phyloP scores from a whole-genome alignment of 768 basidiomycete species.

The Ephemerocybe angulata region DNA sequence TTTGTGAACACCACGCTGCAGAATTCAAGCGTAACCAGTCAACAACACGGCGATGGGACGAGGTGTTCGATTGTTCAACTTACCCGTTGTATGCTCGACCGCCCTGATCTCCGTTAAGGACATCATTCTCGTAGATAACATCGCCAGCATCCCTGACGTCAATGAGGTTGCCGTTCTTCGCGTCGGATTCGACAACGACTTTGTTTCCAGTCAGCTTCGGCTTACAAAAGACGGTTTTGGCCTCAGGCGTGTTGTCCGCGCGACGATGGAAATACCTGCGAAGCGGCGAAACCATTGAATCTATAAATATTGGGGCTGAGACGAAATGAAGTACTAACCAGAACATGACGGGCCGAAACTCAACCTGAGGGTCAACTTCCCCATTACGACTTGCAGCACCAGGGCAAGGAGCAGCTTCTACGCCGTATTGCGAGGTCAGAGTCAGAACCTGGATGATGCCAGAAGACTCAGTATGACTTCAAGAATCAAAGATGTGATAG shows the following conservation, averaged over 20 bases:
- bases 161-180: background rate
- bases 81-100: conserved; percentile 62
- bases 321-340: conserved; percentile 37
- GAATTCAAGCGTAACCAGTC: background rate
- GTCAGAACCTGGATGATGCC: no score
- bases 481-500: no score
- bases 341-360: conserved; percentile 59
- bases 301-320: background rate
- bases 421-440: conserved; percentile 51
- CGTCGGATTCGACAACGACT: background rate
- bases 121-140: conserved; percentile 3
- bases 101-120: conserved; percentile 42
- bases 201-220: conserved; percentile 37
- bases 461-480: conserved; percentile 10
- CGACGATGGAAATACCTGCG: conserved; percentile 38
- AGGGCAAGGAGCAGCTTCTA: conserved; percentile 34
- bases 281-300: no score
- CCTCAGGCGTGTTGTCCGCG: conserved; percentile 32
- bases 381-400: conserved; percentile 27
- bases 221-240: conserved; percentile 53
- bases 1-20: conserved; percentile 42
- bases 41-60: background rate
- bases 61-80: conserved; percentile 8
- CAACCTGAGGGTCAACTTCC: conserved; percentile 21
- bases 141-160: background rate